phyloP scores from a whole-genome alignment of 164 flowering plant genomes.

The Vitis amurensis region DNA sequence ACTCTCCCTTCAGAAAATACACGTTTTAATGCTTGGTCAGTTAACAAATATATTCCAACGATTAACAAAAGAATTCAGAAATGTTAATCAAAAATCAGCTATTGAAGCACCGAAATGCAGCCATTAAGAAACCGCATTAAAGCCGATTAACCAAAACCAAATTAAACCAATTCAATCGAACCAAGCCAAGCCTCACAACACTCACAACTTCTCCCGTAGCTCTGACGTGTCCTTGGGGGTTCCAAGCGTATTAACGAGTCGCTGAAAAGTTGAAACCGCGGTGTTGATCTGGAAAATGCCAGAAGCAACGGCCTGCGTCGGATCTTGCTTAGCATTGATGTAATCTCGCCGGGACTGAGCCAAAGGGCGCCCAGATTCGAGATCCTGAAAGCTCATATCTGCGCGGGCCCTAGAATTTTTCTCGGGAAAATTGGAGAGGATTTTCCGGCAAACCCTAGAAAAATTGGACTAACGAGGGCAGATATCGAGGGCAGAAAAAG shows the following conservation, averaged over 20 bases:
- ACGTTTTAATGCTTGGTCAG: no score
- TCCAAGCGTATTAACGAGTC: constrained; percentile 62
- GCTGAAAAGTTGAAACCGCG: constrained; percentile 54
- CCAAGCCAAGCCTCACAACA: not conserved
- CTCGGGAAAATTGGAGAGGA: constrained; percentile 10
- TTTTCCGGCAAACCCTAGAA: not conserved
- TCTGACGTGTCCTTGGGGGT: constrained; percentile 63
- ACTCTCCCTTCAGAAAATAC: no score
- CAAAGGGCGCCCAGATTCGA: constrained; percentile 40
- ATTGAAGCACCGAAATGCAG: not conserved
- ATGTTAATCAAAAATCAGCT: not conserved
- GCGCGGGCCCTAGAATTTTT: not conserved
- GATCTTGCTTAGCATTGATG: constrained; percentile 42
- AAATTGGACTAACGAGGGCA: not conserved
- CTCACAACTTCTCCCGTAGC: constrained; percentile 61
- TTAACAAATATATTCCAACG: no score
- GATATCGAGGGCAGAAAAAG: not conserved
- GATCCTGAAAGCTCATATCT: constrained; percentile 54
- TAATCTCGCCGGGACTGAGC: constrained; percentile 29
- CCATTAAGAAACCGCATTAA: no score
- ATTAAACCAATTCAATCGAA: not conserved
- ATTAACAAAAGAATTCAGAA: not conserved
- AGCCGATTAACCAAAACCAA: no score
- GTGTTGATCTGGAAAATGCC: constrained; percentile 64
- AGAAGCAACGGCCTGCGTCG: constrained; percentile 57